Evolutionary conservation across 2,329 filamentous ascomycete species (phyloP).

Genomic region (Phaeosphaeriaceae sp.): DNA sequence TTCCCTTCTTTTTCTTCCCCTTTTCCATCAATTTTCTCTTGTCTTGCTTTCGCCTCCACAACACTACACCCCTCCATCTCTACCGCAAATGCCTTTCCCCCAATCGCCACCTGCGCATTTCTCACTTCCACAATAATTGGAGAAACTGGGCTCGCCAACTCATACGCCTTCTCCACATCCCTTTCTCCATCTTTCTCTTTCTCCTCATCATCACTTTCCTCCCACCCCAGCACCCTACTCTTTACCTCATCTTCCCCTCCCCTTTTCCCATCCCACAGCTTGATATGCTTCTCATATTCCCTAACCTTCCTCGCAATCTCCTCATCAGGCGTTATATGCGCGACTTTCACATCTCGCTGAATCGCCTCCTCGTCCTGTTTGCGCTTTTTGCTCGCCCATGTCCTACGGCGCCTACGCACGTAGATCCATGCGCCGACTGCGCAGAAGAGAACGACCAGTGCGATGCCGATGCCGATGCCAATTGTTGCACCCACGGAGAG

Average conservation of each 20-base stretch:
- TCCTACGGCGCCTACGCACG: conserved; percentile 12
- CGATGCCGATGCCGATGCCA: conserved; percentile 27
- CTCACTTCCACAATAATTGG: conserved; percentile 9
- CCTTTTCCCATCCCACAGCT: neutral
- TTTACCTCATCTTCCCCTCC: neutral
- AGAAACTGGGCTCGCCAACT: conserved; percentile 17
- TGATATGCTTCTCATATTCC: neutral
- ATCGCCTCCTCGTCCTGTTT: neutral
- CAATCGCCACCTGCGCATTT: neutral
- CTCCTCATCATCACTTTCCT: neutral
- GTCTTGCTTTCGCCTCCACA: neutral
- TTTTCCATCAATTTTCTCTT: neutral
- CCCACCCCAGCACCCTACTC: neutral
- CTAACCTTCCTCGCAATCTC: conserved; percentile 12
- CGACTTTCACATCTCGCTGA: neutral
- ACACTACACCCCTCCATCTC: conserved; percentile 20
- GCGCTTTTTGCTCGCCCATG: neutral
- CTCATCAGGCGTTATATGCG: conserved; percentile 17
- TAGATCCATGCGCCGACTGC: conserved; percentile 18
- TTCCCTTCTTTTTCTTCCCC: too few relatives aligned
- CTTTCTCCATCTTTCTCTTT: neutral
- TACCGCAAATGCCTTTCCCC: conserved; percentile 12
- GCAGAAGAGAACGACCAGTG: conserved; percentile 15
- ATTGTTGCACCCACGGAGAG: conserved; percentile 18
- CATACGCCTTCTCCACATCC: neutral